These are phyloP conservation scores for Lactifluus pinguis DNA, from an alignment of 768 basidiomycete genomes.

Conservation along the genomic window DNA sequence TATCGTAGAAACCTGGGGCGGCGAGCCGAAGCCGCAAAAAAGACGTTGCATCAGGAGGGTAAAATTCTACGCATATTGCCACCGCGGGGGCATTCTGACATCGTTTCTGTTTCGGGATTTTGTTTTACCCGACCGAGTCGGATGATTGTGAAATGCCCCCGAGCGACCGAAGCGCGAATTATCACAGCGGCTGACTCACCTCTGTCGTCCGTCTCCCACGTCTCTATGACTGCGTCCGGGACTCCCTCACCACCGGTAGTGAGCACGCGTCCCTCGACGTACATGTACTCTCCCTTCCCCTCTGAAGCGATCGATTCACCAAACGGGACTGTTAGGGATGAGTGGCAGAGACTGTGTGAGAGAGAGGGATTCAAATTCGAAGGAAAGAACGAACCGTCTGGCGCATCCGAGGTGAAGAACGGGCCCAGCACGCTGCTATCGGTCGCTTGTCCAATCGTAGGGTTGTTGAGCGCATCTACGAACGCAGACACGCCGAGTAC, in stretches of 20 bases:
- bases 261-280: conserved; percentile 61
- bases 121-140: too few relatives aligned
- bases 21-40: neutral
- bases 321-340: conserved; percentile 42
- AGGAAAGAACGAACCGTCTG: conserved; percentile 41
- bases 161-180: too few relatives aligned
- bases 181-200: conserved; percentile 31
- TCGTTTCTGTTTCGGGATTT: too few relatives aligned
- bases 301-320: conserved; percentile 81
- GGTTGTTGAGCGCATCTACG: conserved; percentile 68
- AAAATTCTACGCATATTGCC: too few relatives aligned
- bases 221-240: conserved; percentile 58
- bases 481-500: conserved; percentile 69
- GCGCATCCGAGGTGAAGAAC: conserved; percentile 72
- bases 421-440: conserved; percentile 76
- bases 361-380: neutral
- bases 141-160: too few relatives aligned
- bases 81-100: too few relatives aligned
- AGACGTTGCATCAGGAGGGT: neutral
- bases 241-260: conserved; percentile 56
- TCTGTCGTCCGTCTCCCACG: conserved; percentile 71
- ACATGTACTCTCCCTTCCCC: conserved; percentile 80
- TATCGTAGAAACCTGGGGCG: conserved; percentile 31
- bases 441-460: conserved; percentile 51
- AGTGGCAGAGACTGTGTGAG: neutral